Base-by-base conservation (phyloP, 176 grass and related monocot species). In the Thinopyrum elongatum region DNA sequence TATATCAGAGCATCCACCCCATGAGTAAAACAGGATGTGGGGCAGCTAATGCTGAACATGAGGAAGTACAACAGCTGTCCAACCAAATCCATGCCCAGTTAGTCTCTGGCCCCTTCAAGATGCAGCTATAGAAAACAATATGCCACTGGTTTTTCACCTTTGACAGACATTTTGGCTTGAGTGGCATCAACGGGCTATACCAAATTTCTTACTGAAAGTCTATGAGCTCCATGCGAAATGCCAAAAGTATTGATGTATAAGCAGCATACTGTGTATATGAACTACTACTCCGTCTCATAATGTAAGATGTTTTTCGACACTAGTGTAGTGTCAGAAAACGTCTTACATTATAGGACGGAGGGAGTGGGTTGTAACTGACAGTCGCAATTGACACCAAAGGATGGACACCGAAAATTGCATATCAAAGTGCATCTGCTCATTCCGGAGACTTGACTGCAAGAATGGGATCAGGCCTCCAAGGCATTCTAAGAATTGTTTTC, bases 81-180 rank as follows among this genome's bases (percentile, higher is more conserved):
- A 41, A 60, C 25, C 12, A 60, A 65, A 58, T 14, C 2, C 21
- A 70, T 41, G 17, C 22, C 62, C 78, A 63, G 35, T 17, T 70
- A 77, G 70, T 9, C 7, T 79, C 0, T 21, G 3, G 8, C 10
- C 28, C 68, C 22, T 59, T 70, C 9, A 8, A 61, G 2, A 17
- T 34, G 28, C 51, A 70, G 63, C 22, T 70, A 35, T 29, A 79
- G 29, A 30, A 91, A 34, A 46, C 39, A 30, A 83, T 58, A 10
- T 66, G 57, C 59, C 25, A 84, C 12, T 39, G 17, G 13, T 51
- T 70, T 70, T 85, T 77, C 21, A 77, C 25, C 49, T 72, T 84
- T 81, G 46, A 67, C 30, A 33, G 33, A 58, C 60, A 68, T 67
- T 67, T 82, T 41, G 65, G 23, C 39, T 22, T 70, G 13, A 55